Conservation (phyloP, 257 asterid species). For the Solanum clarkiae region DNA sequence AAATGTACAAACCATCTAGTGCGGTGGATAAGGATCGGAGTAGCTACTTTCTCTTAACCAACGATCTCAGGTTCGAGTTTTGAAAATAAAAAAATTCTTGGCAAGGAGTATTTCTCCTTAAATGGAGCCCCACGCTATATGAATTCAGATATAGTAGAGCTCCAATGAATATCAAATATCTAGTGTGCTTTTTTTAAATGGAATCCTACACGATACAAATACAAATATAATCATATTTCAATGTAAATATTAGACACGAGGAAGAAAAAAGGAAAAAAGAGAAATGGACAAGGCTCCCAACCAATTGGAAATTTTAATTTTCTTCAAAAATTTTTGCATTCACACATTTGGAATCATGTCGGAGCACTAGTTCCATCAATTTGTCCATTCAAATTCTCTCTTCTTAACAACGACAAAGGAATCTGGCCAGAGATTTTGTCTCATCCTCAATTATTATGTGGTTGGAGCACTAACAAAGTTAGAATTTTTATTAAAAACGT, state of each 20-base stretch:
- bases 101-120: fast-evolving
- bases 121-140: no score
- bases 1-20: no score
- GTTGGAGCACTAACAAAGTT: neutral
- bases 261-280: no score
- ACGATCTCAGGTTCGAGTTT: no score
- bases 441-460: neutral
- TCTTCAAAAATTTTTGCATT: neutral
- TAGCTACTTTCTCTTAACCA: no score
- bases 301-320: neutral
- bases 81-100: no score
- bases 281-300: neutral
- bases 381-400: neutral
- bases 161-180: no score
- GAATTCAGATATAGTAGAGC: no score
- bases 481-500: neutral
- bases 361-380: neutral
- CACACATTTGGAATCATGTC: neutral
- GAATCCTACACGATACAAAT: no score
- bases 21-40: no score
- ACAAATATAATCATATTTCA: no score
- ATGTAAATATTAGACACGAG: no score
- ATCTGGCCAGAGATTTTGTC: neutral
- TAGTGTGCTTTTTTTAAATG: fast-evolving
- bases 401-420: neutral